phyloP scores from a whole-genome alignment of 2,329 filamentous ascomycete species.

The Pyrenochaeta sp. region DNA sequence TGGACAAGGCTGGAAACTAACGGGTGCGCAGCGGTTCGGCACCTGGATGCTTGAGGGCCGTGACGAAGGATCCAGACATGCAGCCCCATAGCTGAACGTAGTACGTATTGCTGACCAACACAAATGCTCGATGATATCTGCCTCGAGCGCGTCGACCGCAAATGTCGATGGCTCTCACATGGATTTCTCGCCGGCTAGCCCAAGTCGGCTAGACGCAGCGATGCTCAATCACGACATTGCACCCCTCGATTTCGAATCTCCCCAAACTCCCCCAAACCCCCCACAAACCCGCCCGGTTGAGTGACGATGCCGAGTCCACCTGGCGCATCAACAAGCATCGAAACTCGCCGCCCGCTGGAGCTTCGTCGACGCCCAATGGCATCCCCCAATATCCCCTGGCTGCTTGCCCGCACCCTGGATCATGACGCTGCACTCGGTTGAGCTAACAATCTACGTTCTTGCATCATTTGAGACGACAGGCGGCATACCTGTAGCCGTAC shows the following conservation, averaged over 20 bases:
- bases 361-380: slow-evolving; percentile 27
- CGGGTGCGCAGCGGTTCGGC: no score
- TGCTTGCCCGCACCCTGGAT: slow-evolving; percentile 5
- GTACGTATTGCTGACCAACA: no score
- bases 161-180: not conserved
- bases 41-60: no score
- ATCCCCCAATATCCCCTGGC: slow-evolving; percentile 3
- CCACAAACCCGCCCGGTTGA: not conserved
- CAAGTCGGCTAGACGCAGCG: slow-evolving; percentile 8
- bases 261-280: slow-evolving; percentile 9
- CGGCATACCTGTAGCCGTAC: not conserved
- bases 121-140: not conserved
- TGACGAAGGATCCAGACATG: no score
- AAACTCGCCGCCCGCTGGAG: slow-evolving; percentile 14
- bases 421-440: slow-evolving; percentile 15
- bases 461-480: slow-evolving; percentile 35
- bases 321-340: slow-evolving; percentile 12
- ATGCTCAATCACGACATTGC: slow-evolving; percentile 46
- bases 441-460: slow-evolving; percentile 32
- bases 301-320: slow-evolving; percentile 8
- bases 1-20: no score
- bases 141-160: not conserved
- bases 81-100: no score
- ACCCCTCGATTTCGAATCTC: slow-evolving; percentile 40
- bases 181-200: not conserved